These are phyloP conservation scores for Trichosanthes truncata DNA, from an alignment of 306 rosid genomes.

Conservation along the genomic window DNA sequence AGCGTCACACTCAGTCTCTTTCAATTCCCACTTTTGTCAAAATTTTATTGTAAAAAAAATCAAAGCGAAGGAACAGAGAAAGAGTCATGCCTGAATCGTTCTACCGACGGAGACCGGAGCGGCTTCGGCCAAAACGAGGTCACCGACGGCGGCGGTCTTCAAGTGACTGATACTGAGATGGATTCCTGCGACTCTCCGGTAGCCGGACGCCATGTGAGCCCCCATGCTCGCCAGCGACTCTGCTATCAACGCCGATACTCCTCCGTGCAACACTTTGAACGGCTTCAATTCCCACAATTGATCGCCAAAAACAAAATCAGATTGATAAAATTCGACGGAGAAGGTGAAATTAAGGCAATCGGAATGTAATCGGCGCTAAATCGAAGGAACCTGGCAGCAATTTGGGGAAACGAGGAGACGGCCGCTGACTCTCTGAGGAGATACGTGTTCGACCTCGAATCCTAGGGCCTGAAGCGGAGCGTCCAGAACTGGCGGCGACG, in stretches of 20 bases:
- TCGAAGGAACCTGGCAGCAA: conserved; percentile 17
- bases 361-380: background rate
- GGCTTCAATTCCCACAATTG: conserved; percentile 31
- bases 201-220: conserved; percentile 69
- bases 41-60: background rate
- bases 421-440: conserved; percentile 53
- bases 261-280: conserved; percentile 94
- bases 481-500: conserved; percentile 30
- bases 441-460: conserved; percentile 38
- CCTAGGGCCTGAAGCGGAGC: conserved; percentile 49
- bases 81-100: conserved; percentile 49
- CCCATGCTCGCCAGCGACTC: conserved; percentile 71
- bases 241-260: conserved; percentile 82
- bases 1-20: background rate
- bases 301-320: background rate
- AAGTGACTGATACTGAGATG: conserved; percentile 80
- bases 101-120: conserved; percentile 53
- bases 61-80: background rate
- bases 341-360: background rate
- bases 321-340: background rate
- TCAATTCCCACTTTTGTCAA: too few relatives aligned
- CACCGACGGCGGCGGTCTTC: conserved; percentile 62
- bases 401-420: conserved; percentile 46
- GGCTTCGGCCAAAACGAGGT: conserved; percentile 59
- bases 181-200: conserved; percentile 75